Evolutionary conservation across 352 stramenopile genomes (phyloP).

Genomic region (Globisporangium viniferum): DNA sequence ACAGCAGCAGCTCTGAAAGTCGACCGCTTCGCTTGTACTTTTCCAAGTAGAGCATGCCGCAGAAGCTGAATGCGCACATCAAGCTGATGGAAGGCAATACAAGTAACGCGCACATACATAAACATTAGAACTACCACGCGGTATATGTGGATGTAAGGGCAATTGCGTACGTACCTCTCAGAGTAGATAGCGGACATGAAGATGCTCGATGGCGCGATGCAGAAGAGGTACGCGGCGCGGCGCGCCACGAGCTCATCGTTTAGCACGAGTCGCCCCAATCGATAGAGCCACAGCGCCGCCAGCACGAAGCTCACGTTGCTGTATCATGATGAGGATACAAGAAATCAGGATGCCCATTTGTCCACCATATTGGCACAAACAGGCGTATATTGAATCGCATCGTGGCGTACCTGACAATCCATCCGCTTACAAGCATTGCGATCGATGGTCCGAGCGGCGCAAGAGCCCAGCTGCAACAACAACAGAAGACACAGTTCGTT

Average conservation of each 20-base stretch:
- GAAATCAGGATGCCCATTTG: background rate
- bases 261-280: slow-evolving; percentile 54
- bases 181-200: slow-evolving; percentile 84
- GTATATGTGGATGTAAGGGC: background rate
- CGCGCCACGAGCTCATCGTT: slow-evolving; percentile 45
- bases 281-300: slow-evolving; percentile 69
- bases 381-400: background rate
- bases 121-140: background rate
- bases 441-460: slow-evolving; percentile 16
- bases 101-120: background rate
- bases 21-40: slow-evolving; percentile 18
- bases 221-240: slow-evolving; percentile 76
- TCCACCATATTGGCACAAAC: background rate
- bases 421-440: slow-evolving; percentile 42
- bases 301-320: slow-evolving; percentile 78
- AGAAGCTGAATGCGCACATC: slow-evolving; percentile 79
- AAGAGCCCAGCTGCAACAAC: slow-evolving; percentile 15
- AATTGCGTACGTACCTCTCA: slow-evolving; percentile 43
- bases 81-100: slow-evolving; percentile 26
- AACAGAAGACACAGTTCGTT: background rate
- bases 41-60: slow-evolving; percentile 68
- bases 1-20: slow-evolving; percentile 32
- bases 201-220: slow-evolving; percentile 67
- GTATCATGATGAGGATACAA: background rate
- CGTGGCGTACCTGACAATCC: slow-evolving; percentile 37